Evolutionary conservation across 1,284 basidiomycete genomes (phyloP).

Genomic region (Tilletiaria anomala): DNA sequence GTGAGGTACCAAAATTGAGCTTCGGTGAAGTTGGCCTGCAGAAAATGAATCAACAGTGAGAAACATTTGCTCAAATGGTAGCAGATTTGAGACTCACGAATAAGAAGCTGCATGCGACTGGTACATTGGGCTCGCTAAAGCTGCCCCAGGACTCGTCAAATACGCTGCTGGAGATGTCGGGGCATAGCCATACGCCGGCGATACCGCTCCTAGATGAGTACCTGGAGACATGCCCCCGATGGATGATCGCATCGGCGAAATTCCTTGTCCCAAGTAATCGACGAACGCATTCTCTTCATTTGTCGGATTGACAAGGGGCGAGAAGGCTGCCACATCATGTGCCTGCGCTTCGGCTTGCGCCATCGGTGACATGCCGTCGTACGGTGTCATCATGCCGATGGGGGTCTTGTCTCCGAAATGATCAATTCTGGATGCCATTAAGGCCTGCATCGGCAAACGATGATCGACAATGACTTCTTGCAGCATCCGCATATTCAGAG

Average conservation of each 20-base stretch:
- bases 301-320: conserved; percentile 75
- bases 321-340: conserved; percentile 79
- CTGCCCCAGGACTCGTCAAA: conserved; percentile 4
- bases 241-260: conserved; percentile 52
- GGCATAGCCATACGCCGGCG: conserved; percentile 18
- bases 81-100: too few relatives aligned
- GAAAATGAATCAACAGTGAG: too few relatives aligned
- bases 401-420: conserved; percentile 31
- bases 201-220: conserved; percentile 8
- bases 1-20: conserved; percentile 50
- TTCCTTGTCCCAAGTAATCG: conserved; percentile 55
- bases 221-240: conserved; percentile 30
- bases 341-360: conserved; percentile 44
- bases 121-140: conserved; percentile 3
- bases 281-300: conserved; percentile 62
- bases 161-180: conserved; percentile 30
- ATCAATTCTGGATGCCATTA: conserved; percentile 42
- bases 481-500: conserved; percentile 92
- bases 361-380: conserved; percentile 63
- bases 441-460: conserved; percentile 53
- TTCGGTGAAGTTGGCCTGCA: conserved; percentile 32
- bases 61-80: too few relatives aligned
- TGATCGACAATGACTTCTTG: conserved; percentile 98
- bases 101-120: conserved; percentile 14
- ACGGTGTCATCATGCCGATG: conserved; percentile 34